Conservation (phyloP, 2,329 filamentous ascomycete genomes). For the Claviceps fusiformis region DNA sequence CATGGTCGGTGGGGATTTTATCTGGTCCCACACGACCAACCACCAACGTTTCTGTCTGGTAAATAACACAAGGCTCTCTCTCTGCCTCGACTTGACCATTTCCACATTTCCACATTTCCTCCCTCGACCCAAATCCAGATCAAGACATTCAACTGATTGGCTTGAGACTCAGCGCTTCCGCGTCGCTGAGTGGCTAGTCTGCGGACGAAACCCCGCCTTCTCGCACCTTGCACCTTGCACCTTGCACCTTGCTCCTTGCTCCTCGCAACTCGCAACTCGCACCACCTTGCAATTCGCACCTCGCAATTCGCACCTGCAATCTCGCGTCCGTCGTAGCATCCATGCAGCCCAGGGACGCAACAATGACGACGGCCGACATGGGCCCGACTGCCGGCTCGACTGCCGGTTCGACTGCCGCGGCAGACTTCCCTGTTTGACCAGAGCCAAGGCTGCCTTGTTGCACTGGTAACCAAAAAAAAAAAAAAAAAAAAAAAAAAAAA, state of each 20-base stretch:
- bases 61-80: no score
- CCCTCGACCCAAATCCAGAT: neutral
- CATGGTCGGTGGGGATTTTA: no score
- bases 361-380: conserved; percentile 18
- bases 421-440: neutral
- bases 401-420: neutral
- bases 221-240: neutral
- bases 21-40: no score
- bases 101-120: neutral
- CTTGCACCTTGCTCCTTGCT: no score
- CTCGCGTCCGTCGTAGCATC: conserved; percentile 25
- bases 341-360: conserved; percentile 18
- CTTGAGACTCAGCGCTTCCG: neutral
- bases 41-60: no score
- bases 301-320: neutral
- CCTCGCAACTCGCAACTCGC: no score
- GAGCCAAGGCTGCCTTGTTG: neutral
- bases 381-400: no score
- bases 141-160: neutral
- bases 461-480: no score
- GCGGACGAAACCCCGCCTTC: neutral
- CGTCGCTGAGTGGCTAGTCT: neutral
- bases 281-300: no score
- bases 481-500: no score
- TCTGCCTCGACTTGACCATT: no score